A percentile compares a stretch with the other conserved stretches of the same genome.
These are phyloP conservation scores for Jimgerdemannia flammicorona DNA, from an alignment of 192 early-diverging fungal species.

Conservation along the genomic window DNA sequence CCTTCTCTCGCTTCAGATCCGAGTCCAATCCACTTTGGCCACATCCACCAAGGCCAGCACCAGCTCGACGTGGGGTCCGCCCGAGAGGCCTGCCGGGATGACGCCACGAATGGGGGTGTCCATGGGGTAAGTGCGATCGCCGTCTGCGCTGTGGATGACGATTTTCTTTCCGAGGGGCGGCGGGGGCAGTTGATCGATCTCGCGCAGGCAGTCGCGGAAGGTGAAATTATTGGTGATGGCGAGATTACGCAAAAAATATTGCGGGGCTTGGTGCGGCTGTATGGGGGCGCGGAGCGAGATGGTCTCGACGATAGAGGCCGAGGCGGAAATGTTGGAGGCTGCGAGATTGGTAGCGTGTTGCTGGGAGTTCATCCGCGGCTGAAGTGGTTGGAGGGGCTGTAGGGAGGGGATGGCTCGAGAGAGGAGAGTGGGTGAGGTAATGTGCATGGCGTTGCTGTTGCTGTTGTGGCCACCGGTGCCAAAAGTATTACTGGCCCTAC, in stretches of 20 bases:
- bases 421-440: neutral
- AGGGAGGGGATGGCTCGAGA: neutral
- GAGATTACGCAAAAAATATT: slow-evolving; percentile 29
- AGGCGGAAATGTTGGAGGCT: slow-evolving; percentile 2
- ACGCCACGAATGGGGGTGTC: slow-evolving; percentile 27
- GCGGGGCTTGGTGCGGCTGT: slow-evolving; percentile 7
- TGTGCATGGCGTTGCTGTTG: neutral
- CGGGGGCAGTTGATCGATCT: slow-evolving; percentile 21
- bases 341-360: slow-evolving; percentile 1
- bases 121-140: slow-evolving; percentile 27
- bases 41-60: slow-evolving; percentile 23
- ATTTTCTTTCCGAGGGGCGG: slow-evolving; percentile 35
- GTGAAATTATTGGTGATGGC: slow-evolving; percentile 35
- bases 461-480: neutral
- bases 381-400: neutral
- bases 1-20: neutral
- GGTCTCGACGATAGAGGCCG: slow-evolving; percentile 20
- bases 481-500: neutral
- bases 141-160: slow-evolving; percentile 23
- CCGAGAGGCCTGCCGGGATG: slow-evolving; percentile 7
- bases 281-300: slow-evolving; percentile 17
- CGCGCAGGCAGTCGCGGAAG: slow-evolving; percentile 27
- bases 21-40: slow-evolving; percentile 25
- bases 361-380: neutral
- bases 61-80: slow-evolving; percentile 20